phyloP scores from a whole-genome alignment of 495 filamentous ascomycete species.

The Thermothielavioides terrestris region DNA sequence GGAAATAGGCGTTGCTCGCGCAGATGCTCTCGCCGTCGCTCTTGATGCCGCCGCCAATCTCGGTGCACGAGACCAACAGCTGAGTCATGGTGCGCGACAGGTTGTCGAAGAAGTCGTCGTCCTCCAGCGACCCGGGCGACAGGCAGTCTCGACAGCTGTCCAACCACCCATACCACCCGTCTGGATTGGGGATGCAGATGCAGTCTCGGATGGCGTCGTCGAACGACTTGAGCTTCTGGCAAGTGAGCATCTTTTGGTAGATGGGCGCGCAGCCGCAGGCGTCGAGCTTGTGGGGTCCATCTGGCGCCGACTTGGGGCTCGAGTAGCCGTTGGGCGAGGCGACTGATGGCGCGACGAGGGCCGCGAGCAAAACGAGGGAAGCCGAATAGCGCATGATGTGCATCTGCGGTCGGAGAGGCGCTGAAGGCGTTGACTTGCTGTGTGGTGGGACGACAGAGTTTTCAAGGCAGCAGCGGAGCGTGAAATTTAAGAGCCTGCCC shows the following conservation, averaged over 20 bases:
- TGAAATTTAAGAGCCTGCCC: too few relatives aligned
- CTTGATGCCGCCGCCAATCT: not conserved
- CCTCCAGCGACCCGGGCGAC: not conserved
- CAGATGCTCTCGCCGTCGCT: constrained; percentile 7
- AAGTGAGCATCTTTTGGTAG: constrained; percentile 2
- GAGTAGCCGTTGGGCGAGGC: constrained; percentile 1
- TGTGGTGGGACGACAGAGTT: too few relatives aligned
- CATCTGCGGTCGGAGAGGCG: too few relatives aligned
- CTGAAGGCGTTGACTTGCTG: not conserved
- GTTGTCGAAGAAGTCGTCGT: constrained; percentile 12
- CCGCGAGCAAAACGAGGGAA: not conserved
- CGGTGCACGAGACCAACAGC: constrained; percentile 8
- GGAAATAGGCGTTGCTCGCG: constrained; percentile 1
- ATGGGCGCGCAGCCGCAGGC: constrained; percentile 7
- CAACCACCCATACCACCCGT: constrained; percentile 7
- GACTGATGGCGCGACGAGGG: not conserved
- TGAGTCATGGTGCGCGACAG: constrained; percentile 3
- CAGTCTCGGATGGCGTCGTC: not conserved
- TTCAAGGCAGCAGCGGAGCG: too few relatives aligned
- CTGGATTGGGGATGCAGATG: constrained; percentile 7
- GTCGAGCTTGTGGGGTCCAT: constrained; percentile 4
- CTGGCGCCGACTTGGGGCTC: not conserved
- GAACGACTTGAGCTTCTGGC: constrained; percentile 1
- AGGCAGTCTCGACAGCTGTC: constrained; percentile 5
- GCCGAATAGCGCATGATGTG: not conserved